Evolutionary conservation across 176 grass and related monocot species (phyloP), one percentile per base, ranked within the genome.

Genomic region (Pontederia crassipes): DNA sequence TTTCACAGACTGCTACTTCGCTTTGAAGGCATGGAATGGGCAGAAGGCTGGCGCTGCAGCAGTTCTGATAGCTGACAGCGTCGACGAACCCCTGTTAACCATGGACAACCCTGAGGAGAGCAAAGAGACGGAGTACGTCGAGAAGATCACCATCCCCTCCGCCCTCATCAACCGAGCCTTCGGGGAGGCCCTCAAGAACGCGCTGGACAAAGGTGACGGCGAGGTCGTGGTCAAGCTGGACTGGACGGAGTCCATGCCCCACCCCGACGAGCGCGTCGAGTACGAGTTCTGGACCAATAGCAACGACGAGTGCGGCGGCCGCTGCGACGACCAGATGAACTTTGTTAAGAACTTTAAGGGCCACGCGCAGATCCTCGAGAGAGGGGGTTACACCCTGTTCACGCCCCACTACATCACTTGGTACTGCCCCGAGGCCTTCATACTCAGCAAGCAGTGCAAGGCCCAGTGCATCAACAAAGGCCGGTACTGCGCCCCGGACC

Each of bases 21-120:
- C 85, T 11, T 68, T 82, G 60, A 95, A 95, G 82, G 69, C 89
- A 80, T 95, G 89, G 89, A 52, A 95, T 80, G 85, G 84, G 47
- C 85, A 95, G 69, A 3, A 3, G 0, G 89, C 85, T 2, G 89
- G 89, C 65, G 89, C 85, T 0, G 89, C 78, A 1, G 89, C 89
- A 10, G 85, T 95, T n/a, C 81, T 95, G 3, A 76, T 95, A 8
- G 85, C 84, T 11, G 85, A 95, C 65, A 80, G 1, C 67, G 60
- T 48, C 47, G 61, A 85, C n/a, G 89, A 95, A 72, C 81, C 79
- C 48, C 81, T 95, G 65, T 73, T 95, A 18, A 95, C 89, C 27
- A 95, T 89, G 89, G 85, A 82, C 73, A 52, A 45, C 56, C 89
- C 89, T 6, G 84, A 89, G 57, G 82, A 61, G 54, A 72, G 64